Conservation (phyloP, 345 rosid species). For the Pugionium cornutum region DNA sequence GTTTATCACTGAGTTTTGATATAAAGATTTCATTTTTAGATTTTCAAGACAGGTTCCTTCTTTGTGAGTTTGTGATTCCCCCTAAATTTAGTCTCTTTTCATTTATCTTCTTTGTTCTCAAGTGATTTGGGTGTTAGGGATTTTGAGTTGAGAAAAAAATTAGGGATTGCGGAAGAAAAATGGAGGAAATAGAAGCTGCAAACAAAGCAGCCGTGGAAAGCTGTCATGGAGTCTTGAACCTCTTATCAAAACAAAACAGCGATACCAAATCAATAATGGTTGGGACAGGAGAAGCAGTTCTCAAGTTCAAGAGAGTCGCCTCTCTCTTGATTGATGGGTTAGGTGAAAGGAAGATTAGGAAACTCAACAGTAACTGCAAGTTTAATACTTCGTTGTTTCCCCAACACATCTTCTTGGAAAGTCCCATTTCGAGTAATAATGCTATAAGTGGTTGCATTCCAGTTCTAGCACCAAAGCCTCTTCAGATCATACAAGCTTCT, state of each 20-base stretch:
- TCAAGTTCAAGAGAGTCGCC: constrained; percentile 55
- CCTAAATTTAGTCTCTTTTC: not conserved
- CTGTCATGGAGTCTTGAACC: constrained; percentile 53
- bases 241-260: constrained; percentile 48
- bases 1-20: not conserved
- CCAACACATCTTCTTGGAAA: constrained; percentile 53
- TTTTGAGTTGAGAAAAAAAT: not conserved
- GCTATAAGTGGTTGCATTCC: constrained; percentile 16
- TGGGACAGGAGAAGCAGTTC: constrained; percentile 57
- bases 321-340: constrained; percentile 49
- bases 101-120: not conserved
- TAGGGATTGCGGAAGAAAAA: not conserved
- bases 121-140: constrained; percentile 14
- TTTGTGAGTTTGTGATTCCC: constrained; percentile 10
- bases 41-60: not conserved
- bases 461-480: constrained; percentile 60
- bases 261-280: constrained; percentile 45
- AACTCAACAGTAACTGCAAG: constrained; percentile 38
- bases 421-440: constrained; percentile 38
- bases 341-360: constrained; percentile 56
- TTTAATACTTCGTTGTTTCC: constrained; percentile 52
- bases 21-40: not conserved
- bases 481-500: constrained; percentile 49
- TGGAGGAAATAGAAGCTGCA: constrained; percentile 59
- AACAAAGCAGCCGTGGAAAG: constrained; percentile 56